Base-by-base conservation (phyloP, 768 basidiomycete species). In the Tephrocybe rancida region DNA sequence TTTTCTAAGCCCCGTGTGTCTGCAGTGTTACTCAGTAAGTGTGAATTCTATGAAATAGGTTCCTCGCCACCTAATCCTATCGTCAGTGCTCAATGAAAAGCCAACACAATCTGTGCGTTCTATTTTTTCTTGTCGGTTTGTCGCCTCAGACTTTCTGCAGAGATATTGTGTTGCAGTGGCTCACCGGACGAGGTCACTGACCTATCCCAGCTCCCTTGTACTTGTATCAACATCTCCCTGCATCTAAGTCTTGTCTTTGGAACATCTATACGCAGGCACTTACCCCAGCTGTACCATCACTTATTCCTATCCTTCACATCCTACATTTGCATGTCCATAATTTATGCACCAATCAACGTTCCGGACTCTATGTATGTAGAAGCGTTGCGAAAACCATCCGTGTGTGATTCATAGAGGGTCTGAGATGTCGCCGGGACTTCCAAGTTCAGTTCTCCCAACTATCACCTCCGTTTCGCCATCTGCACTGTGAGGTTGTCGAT, bases 21-120 rank as follows among this genome's bases (percentile, higher is more conserved):
- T 50, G 14, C 54, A 92, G 89, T 92, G 90, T 61, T 92, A 92
- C 65, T 92, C 90, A 58, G 90, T 91, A 70, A 54, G 84, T 61
- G 4, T 9, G 37, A 16, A 35, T 25, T 1, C 18, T 21, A 45
- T 11, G 38, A 21, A 6, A 16, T 27, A n/a, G 21, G 18, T 30
- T 4, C 41, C 14, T 21, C 55, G 52, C 38, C 56, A 22, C 21
- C 48, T 39, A 29, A 43, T 44, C 24, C 46, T 32, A 47, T 44
- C 42, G 44, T 0, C 61, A 97, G 95, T 96, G 94, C 67, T 97
- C 93, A 2, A 95, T 96, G 88, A 95, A 95, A 71, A 95, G 87
- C 64, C 90, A 92, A 69, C 93, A 97, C 69, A 97, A 97, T 66
- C 73, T 97, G 88, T 90, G 61, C 50, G 89, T 67, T 29, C 24